Evolutionary conservation across 2,329 filamentous ascomycete genomes (phyloP), one percentile per base, ranked within the genome.

Genomic region (Venturia aucupariae): DNA sequence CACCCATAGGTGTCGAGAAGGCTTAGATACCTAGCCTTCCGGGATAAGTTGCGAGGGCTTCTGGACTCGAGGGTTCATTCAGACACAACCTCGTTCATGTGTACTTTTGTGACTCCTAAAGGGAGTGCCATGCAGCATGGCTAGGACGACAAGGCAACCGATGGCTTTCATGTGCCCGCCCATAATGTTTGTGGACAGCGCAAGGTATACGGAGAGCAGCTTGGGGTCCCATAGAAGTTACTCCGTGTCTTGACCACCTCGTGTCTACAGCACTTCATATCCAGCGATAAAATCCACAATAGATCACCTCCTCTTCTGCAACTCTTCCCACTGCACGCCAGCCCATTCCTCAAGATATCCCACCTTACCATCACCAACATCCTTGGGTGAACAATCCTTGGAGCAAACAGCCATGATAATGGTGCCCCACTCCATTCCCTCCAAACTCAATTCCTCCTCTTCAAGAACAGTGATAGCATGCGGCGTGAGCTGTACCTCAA

Each of bases 261-360:
- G 1, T 51, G 22, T 24, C 15, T 19, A 35, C 30, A 57, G n/a
- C 51, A n/a, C 5, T 57, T 35, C 51, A 22, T 57, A 57, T 35
- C 5, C 22, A 17, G 46, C 27, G 8, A 22, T 51, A 13, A 8
- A 1, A 27, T 15, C 7, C 22, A 13, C 13, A 51, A 22, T 15
- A 15, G 11, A 51, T 13, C 15, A 57, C 8, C 51, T 22, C 17
- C 38, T 39, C 38, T 64, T 64, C 38, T 72, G 72, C 51, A 79
- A 71, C 75, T 97, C 92, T 77, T 99, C 94, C 94, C 93, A 99
- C 76, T 99, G 94, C 68, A 97, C 94, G 7, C 93, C 94, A n/a
- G 84, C 86, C 93, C 94, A 99, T 76, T 99, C 94, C 79, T 97
- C 94, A 22, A 92, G 71, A 76, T 95, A 97, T 1, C 87, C 90